Conservation (phyloP, 306 rosid species). For the Spatholobus suberectus region DNA sequence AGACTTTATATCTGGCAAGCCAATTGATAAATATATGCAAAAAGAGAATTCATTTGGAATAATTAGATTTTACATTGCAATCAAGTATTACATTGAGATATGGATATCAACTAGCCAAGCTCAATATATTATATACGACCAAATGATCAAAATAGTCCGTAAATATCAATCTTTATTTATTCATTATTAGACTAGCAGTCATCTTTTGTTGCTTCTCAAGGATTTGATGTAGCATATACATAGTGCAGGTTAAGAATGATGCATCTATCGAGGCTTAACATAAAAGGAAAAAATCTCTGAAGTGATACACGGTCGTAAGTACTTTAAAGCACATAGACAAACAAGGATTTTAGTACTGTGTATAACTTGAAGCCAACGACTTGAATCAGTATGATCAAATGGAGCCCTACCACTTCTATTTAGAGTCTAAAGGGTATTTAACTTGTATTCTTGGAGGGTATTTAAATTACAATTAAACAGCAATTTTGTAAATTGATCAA, state of each 20-base stretch:
- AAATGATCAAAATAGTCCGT: slow-evolving; percentile 21
- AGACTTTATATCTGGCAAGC: neutral
- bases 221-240: slow-evolving; percentile 23
- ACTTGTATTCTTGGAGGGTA: slow-evolving; percentile 11
- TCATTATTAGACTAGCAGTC: slow-evolving; percentile 1
- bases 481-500: slow-evolving; percentile 30
- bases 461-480: slow-evolving; percentile 19
- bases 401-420: slow-evolving; percentile 86
- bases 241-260: slow-evolving; percentile 4
- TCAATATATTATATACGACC: slow-evolving; percentile 19
- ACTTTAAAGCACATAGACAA: neutral
- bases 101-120: slow-evolving; percentile 13
- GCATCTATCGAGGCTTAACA: slow-evolving; percentile 2
- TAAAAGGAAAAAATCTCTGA: slow-evolving; percentile 20
- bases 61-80: slow-evolving; percentile 8
- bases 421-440: slow-evolving; percentile 75
- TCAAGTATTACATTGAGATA: neutral
- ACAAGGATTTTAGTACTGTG: slow-evolving; percentile 24
- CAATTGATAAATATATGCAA: neutral
- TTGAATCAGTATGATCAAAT: slow-evolving; percentile 79
- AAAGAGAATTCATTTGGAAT: slow-evolving; percentile 1
- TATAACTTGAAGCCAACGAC: slow-evolving; percentile 92
- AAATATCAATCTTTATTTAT: slow-evolving; percentile 30
- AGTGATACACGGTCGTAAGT: slow-evolving; percentile 17
- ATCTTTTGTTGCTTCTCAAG: slow-evolving; percentile 24